phyloP scores from a whole-genome alignment of 2,329 filamentous ascomycete genomes.

The Apiospora arundinis region DNA sequence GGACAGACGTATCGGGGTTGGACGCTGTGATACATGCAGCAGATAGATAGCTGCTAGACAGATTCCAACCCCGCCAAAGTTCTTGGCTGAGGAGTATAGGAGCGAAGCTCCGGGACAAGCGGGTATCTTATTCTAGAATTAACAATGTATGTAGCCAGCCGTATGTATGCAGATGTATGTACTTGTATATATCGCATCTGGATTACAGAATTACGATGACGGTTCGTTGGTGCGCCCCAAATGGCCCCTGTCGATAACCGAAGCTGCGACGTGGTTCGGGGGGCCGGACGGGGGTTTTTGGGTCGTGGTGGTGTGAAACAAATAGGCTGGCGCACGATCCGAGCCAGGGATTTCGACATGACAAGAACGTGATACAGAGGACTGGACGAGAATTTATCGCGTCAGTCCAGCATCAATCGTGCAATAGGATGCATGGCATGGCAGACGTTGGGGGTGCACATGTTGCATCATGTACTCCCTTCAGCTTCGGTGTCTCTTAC shows the following conservation, averaged over 20 bases:
- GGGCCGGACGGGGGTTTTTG: not conserved
- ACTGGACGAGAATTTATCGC: slow-evolving; percentile 4
- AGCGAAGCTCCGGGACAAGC: slow-evolving; percentile 7
- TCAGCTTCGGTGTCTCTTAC: too few relatives aligned
- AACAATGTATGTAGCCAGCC: not conserved
- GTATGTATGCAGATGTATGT: not conserved
- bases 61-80: not conserved
- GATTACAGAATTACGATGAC: not conserved
- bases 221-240: not conserved
- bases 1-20: not conserved
- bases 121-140: not conserved
- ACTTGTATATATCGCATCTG: not conserved
- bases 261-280: not conserved
- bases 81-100: slow-evolving; percentile 10
- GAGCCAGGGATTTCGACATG: slow-evolving; percentile 2
- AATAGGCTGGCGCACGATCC: not conserved
- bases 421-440: too few relatives aligned
- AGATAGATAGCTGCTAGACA: not conserved
- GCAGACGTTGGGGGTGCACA: not conserved
- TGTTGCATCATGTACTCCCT: not conserved
- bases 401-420: not conserved
- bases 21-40: not conserved
- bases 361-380: slow-evolving; percentile 1
- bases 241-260: not conserved
- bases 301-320: not conserved